A percentile compares a stretch with the other conserved stretches of the same genome.
Conservation (phyloP, 768 basidiomycete genomes). For the Naematelia encephala region DNA sequence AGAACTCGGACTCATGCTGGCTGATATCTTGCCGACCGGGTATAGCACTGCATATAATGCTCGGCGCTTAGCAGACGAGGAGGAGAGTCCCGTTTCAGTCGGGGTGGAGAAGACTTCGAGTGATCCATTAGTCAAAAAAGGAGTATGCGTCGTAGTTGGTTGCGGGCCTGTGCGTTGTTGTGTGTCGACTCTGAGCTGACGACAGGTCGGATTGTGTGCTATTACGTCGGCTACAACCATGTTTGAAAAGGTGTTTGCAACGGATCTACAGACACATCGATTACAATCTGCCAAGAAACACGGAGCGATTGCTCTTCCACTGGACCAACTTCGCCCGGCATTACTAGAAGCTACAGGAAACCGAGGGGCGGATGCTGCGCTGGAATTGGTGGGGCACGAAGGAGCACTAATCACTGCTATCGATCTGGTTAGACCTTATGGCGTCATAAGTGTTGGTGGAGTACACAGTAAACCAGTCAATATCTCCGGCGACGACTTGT, state of each 20-base stretch:
- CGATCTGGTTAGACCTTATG: slow-evolving; percentile 45
- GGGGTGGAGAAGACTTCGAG: slow-evolving; percentile 7
- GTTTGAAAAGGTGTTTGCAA: slow-evolving; percentile 46
- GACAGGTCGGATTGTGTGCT: slow-evolving; percentile 45
- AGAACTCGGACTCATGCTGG: slow-evolving; percentile 38
- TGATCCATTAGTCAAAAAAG: slow-evolving; percentile 10
- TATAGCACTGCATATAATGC: slow-evolving; percentile 45
- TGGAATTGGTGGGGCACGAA: slow-evolving; percentile 50
- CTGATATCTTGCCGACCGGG: slow-evolving; percentile 50
- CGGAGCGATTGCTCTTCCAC: slow-evolving; percentile 47
- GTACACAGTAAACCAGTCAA: slow-evolving; percentile 31
- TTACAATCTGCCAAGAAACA: slow-evolving; percentile 45
- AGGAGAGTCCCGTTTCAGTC: slow-evolving; percentile 7
- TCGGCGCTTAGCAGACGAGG: slow-evolving; percentile 34
- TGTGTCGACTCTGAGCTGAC: background rate
- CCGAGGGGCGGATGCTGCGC: slow-evolving; percentile 48
- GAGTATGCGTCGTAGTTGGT: slow-evolving; percentile 48
- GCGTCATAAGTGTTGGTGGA: slow-evolving; percentile 44
- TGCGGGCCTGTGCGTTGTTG: slow-evolving; percentile 41
- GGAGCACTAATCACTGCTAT: slow-evolving; percentile 41
- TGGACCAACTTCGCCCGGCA: slow-evolving; percentile 18
- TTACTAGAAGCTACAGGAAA: slow-evolving; percentile 36
- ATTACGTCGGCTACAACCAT: slow-evolving; percentile 47
- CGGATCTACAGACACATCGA: slow-evolving; percentile 22
- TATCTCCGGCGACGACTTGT: slow-evolving; percentile 32